These are phyloP conservation scores for Solanum chilense DNA, from an alignment of 257 asterid species.

Conservation along the genomic window DNA sequence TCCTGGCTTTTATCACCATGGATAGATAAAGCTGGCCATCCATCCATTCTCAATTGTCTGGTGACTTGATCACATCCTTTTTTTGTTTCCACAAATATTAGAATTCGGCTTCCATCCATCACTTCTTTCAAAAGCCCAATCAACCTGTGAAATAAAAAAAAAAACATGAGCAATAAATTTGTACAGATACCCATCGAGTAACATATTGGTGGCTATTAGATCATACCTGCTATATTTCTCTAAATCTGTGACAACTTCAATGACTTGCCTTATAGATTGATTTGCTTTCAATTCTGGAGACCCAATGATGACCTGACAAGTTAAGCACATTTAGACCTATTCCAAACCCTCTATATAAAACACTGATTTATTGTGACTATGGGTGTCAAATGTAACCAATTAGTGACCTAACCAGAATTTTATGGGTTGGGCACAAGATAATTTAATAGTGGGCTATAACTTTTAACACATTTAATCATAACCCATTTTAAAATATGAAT, in stretches of 20 bases:
- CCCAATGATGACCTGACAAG: conserved; percentile 66
- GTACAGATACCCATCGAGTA: background rate
- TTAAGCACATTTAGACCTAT: background rate
- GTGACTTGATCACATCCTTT: conserved; percentile 92
- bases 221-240: conserved; percentile 85
- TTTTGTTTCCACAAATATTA: conserved; percentile 85
- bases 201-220: background rate
- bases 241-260: conserved; percentile 68
- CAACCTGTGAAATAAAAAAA: conserved; percentile 37
- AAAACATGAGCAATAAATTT: conserved; percentile 11
- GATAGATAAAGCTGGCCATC: conserved; percentile 92
- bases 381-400: background rate
- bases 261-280: conserved; percentile 63
- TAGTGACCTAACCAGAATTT: background rate
- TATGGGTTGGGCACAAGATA: background rate
- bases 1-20: conserved; percentile 93
- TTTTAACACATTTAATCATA: background rate
- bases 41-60: conserved; percentile 79
- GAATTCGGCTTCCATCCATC: conserved; percentile 80
- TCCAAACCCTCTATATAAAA: background rate
- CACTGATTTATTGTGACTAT: background rate
- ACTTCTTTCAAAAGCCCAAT: conserved; percentile 60
- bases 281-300: conserved; percentile 77
- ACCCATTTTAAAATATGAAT: background rate
- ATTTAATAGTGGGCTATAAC: background rate